Evolutionary conservation across 306 rosid species (phyloP), one percentile per base, ranked within the genome.

Genomic region (Casuarina glauca): DNA sequence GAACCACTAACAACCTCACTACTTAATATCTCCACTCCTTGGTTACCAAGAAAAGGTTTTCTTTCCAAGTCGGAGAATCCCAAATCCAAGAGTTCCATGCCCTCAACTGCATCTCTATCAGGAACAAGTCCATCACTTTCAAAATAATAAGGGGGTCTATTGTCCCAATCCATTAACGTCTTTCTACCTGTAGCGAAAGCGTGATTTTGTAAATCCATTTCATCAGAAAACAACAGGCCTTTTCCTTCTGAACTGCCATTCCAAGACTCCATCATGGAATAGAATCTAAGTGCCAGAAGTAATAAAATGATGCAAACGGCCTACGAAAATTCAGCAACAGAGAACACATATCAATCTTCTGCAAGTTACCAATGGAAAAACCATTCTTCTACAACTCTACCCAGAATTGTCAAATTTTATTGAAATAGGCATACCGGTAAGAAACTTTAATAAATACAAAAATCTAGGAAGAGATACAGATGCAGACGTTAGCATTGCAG

Each of bases 231-330:
- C 80, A 91, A 82, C 82, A 66, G 76, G 74, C 80, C 80, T 76
- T 81, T 91, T 82, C 87, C 94, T 70, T 89, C 97, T 73, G 87
- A 77, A 73, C 80, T 75, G 38, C 79, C 83, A 81, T 84, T 82
- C 97, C 97, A 92, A 75, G 96, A 82, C 84, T 90, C 96, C 97
- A 92, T 92, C 50, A 75, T 42, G 42, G 70, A 79, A 70, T 42
- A 55, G 73, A 89, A 76, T 58, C 52, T 41, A 71, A 69, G 84
- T 20, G 51, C 51, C 75, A 70, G 76, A 78, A 69, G 50, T 35
- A 80, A 39, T 44, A 43, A 72, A 80, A 57, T 77, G 41, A 44
- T 78, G 64, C 73, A 73, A 48, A 55, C 11, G 35, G 58, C 90
- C 91, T 86, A 78, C 72, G 79, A 82, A 41, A 84, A 81, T 50